Percentiles rank a stretch among this genome's conserved stretches.
Evolutionary conservation across 352 stramenopile genomes (phyloP).

Genomic region (Salisapilia sapeloensis): DNA sequence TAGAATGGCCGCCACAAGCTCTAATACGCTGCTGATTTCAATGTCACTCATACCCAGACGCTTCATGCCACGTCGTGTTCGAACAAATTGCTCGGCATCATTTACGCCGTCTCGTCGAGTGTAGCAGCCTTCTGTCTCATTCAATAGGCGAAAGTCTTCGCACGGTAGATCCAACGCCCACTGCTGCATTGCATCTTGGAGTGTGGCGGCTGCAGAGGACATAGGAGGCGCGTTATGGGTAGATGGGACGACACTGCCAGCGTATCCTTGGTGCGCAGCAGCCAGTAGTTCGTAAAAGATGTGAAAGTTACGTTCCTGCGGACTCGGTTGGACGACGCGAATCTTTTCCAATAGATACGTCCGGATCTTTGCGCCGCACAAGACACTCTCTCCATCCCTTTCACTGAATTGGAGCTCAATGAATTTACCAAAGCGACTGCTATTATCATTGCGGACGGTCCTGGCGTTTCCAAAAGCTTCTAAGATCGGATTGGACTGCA

Average conservation of each 20-base stretch:
- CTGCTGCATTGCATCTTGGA: too few species aligned
- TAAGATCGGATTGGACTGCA: constrained; percentile 83
- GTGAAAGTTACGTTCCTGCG: constrained; percentile 74
- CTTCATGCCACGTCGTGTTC: constrained; percentile 46
- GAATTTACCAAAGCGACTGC: constrained; percentile 83
- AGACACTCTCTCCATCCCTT: constrained; percentile 13
- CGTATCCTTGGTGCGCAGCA: constrained; percentile 8
- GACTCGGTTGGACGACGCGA: constrained; percentile 63
- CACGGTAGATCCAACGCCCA: constrained; percentile 15
- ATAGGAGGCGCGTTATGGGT: too few species aligned
- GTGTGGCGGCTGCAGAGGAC: constrained; percentile 5
- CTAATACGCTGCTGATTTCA: constrained; percentile 45
- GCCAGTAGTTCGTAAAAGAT: constrained; percentile 77
- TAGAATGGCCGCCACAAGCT: constrained; percentile 66
- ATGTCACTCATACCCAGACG: constrained; percentile 46
- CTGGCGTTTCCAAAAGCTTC: constrained; percentile 82
- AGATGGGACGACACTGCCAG: too few species aligned
- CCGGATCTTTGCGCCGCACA: constrained; percentile 65
- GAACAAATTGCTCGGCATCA: constrained; percentile 43
- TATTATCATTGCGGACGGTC: constrained; percentile 82
- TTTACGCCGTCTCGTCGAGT: constrained; percentile 45
- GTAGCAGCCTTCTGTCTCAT: constrained; percentile 43
- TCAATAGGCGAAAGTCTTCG: constrained; percentile 38
- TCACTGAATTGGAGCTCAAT: constrained; percentile 68
- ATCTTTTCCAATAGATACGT: constrained; percentile 93